Base-by-base conservation (phyloP, 169 alveolate genomes). In the Plasmodium coatneyi region DNA sequence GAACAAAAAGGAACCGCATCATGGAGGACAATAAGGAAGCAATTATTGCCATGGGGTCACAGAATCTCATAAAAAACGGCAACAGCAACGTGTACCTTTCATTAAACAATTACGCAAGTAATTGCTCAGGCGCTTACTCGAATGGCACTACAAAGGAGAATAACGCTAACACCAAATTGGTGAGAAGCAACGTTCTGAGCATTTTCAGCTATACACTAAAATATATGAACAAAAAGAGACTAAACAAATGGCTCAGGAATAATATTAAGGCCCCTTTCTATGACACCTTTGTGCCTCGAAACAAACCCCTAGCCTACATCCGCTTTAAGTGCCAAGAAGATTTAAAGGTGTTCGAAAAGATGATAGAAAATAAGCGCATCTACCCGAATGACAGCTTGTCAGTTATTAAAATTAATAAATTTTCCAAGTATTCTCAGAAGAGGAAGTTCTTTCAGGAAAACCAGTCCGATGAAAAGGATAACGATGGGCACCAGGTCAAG, bases 121-220 rank as follows among this genome's bases (percentile, higher is more conserved):
- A 49, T 9, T 34, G 0, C 36, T 25, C 76, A 66, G 19, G 6
- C 36, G 14, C 6, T 25, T 66, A 25, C 30, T 7, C 30, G n/a
- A 66, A 66, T 66, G n/a, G 76, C 36, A 66, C 30, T 25, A 66
- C 43, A 28, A 80, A 72, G 28, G 92, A 82, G 19, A 71, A 43
- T 6, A 39, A 41, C 14, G 52, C 46, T 0, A 66, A 41, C 74
- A 71, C 92, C 5, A 91, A 80, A 81, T 81, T 81, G 66, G 56
- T 81, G 25, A 52, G 34, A 32, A 81, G 80, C 32, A 80, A 91
- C 54, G 92, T 91, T 30, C 71, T 91, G 54, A 91, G 95, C 56
- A 91, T 91, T 91, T 91, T 91, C 60, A 91, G 95, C 74, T 91
- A 70, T 78, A n/a, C 95, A 10, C 83, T 91, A 32, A 80, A 82